These are phyloP conservation scores for Yarrowia divulgata DNA, from an alignment of 805 yeast genomes.

Conservation along the genomic window DNA sequence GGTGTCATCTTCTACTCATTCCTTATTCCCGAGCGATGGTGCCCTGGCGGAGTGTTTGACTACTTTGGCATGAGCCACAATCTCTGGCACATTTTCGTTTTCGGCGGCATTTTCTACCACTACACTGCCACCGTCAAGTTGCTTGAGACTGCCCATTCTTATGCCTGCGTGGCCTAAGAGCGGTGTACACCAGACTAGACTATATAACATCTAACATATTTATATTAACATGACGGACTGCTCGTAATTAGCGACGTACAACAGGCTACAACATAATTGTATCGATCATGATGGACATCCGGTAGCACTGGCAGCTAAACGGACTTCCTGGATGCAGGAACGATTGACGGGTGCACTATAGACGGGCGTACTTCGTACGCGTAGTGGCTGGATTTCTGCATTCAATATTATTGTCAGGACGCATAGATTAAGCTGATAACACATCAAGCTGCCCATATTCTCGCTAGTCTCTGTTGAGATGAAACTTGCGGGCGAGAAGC, in stretches of 20 bases:
- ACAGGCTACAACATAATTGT: no score
- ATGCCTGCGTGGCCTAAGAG: conserved; percentile 16
- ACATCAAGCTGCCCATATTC: no score
- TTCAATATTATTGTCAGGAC: background rate
- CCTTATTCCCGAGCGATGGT: conserved; percentile 84
- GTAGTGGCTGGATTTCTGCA: no score
- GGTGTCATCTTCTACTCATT: conserved; percentile 92
- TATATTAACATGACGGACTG: conserved; percentile 4
- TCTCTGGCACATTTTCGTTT: conserved; percentile 91
- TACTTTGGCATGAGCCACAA: conserved; percentile 88
- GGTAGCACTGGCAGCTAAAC: no score
- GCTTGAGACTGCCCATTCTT: conserved; percentile 55
- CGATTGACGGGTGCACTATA: no score
- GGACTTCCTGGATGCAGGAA: no score
- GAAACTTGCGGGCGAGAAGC: background rate
- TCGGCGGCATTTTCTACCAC: conserved; percentile 89
- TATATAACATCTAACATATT: conserved; percentile 27
- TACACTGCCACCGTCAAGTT: conserved; percentile 78
- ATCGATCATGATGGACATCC: no score
- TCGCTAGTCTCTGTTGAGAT: background rate
- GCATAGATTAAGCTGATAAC: background rate
- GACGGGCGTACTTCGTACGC: no score
- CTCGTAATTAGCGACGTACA: no score
- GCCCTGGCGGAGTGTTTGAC: conserved; percentile 51
- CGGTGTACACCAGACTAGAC: background rate